These are phyloP conservation scores for Pseudocercospora crystallina DNA, from an alignment of 2,329 filamentous ascomycete species.

Conservation along the genomic window DNA sequence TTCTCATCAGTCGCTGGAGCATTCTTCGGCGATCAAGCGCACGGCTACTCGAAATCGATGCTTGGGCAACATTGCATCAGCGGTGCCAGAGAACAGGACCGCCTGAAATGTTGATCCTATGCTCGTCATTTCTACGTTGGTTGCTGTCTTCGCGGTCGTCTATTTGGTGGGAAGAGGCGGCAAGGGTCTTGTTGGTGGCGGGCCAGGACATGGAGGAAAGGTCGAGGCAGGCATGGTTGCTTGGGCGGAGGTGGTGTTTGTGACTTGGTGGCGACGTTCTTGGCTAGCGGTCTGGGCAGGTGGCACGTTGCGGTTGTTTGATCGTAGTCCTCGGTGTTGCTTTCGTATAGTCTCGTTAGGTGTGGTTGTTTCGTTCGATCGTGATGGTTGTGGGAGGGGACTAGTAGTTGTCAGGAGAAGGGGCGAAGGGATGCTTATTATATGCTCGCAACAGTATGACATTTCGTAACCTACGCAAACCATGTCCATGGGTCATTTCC, in stretches of 20 bases:
- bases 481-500: conserved; percentile 25
- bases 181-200: conserved; percentile 49
- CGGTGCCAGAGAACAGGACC: no score
- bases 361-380: no score
- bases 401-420: not conserved
- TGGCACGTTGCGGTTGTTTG: not conserved
- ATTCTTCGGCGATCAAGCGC: no score
- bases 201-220: conserved; percentile 49
- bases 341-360: no score
- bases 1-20: no score
- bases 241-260: not conserved
- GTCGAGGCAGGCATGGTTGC: conserved; percentile 42
- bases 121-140: no score
- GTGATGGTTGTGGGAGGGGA: not conserved
- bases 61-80: no score
- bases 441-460: conserved; percentile 15
- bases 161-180: conserved; percentile 47
- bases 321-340: not conserved
- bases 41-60: no score
- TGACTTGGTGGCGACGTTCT: not conserved
- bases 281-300: not conserved
- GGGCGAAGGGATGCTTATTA: conserved; percentile 9
- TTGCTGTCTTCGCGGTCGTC: not conserved
- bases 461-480: conserved; percentile 13
- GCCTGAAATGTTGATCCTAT: no score